These are phyloP conservation scores for Kandelia obovata DNA, from an alignment of 345 rosid genomes.

Conservation along the genomic window DNA sequence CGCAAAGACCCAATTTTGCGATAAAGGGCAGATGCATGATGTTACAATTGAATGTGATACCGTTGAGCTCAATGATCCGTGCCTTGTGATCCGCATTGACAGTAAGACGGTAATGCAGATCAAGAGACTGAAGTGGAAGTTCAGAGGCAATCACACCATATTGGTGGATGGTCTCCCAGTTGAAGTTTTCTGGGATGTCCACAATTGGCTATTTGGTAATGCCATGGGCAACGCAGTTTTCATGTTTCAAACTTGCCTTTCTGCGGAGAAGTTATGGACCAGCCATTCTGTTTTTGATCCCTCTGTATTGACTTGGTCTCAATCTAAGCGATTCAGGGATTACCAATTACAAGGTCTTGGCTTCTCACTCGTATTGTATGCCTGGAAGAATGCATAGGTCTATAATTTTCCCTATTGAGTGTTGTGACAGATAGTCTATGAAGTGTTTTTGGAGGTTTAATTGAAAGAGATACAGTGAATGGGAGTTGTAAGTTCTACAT, in stretches of 20 bases:
- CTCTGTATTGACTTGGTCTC: slow-evolving; percentile 32
- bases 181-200: slow-evolving; percentile 93
- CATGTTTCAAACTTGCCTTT: slow-evolving; percentile 74
- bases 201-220: slow-evolving; percentile 89
- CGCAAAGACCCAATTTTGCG: slow-evolving; percentile 67
- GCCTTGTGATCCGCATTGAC: slow-evolving; percentile 75
- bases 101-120: slow-evolving; percentile 71
- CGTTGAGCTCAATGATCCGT: slow-evolving; percentile 50
- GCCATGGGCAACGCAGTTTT: slow-evolving; percentile 74
- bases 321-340: slow-evolving; percentile 46
- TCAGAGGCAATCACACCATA: slow-evolving; percentile 83
- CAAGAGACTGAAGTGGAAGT: slow-evolving; percentile 87
- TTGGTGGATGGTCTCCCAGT: slow-evolving; percentile 76
- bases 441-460: slow-evolving; percentile 17
- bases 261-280: slow-evolving; percentile 37
- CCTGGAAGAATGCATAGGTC: slow-evolving; percentile 67
- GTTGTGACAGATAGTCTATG: slow-evolving; percentile 8
- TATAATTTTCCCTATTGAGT: slow-evolving; percentile 14
- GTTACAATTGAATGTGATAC: slow-evolving; percentile 78
- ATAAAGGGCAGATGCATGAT: slow-evolving; percentile 65
- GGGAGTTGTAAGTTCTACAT: slow-evolving; percentile 14
- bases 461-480: slow-evolving; percentile 26
- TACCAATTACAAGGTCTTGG: slow-evolving; percentile 60
- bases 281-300: slow-evolving; percentile 45
- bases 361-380: slow-evolving; percentile 59